Conservation (phyloP, 176 grass and related monocot genomes). For the Hordeum marinum region DNA sequence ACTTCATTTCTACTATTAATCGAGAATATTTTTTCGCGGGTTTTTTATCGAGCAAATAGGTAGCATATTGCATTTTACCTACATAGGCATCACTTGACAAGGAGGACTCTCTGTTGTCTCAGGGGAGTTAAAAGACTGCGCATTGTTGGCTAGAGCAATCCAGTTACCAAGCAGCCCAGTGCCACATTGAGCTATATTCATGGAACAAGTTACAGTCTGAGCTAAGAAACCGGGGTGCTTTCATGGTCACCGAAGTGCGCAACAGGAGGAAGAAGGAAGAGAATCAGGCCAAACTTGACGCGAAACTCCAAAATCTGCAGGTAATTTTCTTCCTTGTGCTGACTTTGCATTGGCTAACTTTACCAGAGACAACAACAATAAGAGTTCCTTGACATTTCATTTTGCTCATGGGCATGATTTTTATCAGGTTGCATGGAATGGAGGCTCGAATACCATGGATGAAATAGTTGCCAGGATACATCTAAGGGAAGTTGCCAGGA, state of each 20-base stretch:
- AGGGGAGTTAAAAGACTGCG: conserved; percentile 67
- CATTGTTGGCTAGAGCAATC: conserved; percentile 38
- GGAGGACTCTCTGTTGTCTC: conserved; percentile 62
- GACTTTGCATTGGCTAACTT: no score
- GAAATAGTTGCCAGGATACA: conserved; percentile 82
- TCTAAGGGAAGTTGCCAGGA: conserved; percentile 79
- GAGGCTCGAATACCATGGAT: conserved; percentile 75
- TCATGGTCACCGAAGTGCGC: conserved; percentile 88
- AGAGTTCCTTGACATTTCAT: neutral
- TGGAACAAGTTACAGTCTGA: conserved; percentile 91
- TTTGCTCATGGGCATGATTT: conserved; percentile 13
- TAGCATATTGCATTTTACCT: neutral
- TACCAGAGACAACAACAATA: neutral
- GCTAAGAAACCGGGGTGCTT: conserved; percentile 65
- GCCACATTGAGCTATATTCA: conserved; percentile 61
- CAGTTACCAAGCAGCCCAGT: conserved; percentile 80
- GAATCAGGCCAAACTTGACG: conserved; percentile 82
- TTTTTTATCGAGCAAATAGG: neutral
- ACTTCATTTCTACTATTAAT: neutral
- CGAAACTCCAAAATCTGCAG: conserved; percentile 90
- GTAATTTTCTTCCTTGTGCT: neutral
- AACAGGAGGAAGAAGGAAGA: conserved; percentile 74
- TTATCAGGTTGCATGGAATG: conserved; percentile 76
- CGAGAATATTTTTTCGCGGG: neutral
- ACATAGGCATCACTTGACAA: conserved; percentile 15